phyloP scores from a whole-genome alignment of 2,329 filamentous ascomycete species.

The Cordyceps farinosa region DNA sequence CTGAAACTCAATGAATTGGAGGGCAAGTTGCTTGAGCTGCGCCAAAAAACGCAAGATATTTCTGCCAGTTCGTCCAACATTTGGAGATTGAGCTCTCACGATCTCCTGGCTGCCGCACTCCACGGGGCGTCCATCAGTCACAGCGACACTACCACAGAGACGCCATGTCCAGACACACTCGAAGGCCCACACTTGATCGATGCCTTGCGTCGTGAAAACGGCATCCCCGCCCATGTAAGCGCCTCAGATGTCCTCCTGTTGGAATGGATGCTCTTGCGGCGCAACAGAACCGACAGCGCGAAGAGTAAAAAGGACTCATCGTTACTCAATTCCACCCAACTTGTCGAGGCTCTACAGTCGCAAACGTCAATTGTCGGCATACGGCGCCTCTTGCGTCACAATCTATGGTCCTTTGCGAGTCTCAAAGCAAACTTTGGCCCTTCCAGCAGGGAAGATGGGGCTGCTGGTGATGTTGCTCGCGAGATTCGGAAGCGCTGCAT shows the following conservation, averaged over 20 bases:
- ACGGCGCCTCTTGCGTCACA: constrained; percentile 31
- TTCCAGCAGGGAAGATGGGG: not conserved
- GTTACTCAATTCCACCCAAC: not conserved
- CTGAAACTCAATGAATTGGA: constrained; percentile 31
- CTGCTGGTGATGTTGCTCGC: not conserved
- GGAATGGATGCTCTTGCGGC: constrained; percentile 35
- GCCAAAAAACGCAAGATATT: constrained; percentile 26
- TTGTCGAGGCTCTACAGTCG: constrained; percentile 22
- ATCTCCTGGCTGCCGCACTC: constrained; percentile 42
- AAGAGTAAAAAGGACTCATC: constrained; percentile 11
- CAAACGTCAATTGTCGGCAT: constrained; percentile 28
- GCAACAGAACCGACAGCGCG: constrained; percentile 12
- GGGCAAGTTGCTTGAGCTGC: constrained; percentile 26
- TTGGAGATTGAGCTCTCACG: constrained; percentile 41
- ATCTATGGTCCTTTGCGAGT: constrained; percentile 19
- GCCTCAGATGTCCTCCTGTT: constrained; percentile 32
- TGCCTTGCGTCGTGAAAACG: constrained; percentile 27
- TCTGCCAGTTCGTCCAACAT: constrained; percentile 25
- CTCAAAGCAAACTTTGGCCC: constrained; percentile 6
- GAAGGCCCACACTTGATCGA: constrained; percentile 21
- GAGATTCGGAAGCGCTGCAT: constrained; percentile 5
- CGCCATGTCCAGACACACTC: not conserved
- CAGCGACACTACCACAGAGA: not conserved
- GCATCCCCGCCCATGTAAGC: constrained; percentile 28
- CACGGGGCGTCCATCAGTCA: constrained; percentile 20